phyloP scores from a whole-genome alignment of 2,329 filamentous ascomycete species.

The Aspergillus sp. region DNA sequence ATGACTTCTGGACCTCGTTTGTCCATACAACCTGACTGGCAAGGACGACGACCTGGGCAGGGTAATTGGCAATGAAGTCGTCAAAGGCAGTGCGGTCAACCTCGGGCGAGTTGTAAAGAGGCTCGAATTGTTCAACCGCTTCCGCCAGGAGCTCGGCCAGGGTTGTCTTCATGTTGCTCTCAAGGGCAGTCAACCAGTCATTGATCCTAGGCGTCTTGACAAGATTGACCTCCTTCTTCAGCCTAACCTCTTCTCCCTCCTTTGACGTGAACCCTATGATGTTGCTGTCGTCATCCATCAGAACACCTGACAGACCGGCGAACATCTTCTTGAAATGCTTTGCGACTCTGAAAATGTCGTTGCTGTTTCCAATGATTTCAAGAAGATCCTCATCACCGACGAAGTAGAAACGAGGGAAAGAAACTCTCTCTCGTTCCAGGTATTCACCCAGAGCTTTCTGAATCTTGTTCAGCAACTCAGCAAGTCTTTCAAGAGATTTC shows the following conservation, averaged over 20 bases:
- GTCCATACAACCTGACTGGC: constrained; percentile 96
- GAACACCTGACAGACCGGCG: constrained; percentile 84
- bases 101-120: constrained; percentile 69
- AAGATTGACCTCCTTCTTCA: constrained; percentile 90
- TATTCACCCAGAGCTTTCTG: constrained; percentile 99
- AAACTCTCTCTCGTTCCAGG: constrained; percentile 93
- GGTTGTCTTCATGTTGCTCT: constrained; percentile 90
- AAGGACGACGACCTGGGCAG: constrained; percentile 92
- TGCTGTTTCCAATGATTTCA: constrained; percentile 99
- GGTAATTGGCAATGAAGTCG: constrained; percentile 79
- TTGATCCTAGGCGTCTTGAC: constrained; percentile 96
- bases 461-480: constrained; percentile 98
- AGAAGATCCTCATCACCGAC: constrained; percentile 97
- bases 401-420: constrained; percentile 98
- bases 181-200: constrained; percentile 93
- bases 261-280: constrained; percentile 94
- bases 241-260: constrained; percentile 81
- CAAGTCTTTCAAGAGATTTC: constrained; percentile 90
- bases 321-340: constrained; percentile 99
- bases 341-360: constrained; percentile 90
- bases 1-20: constrained; percentile 74
- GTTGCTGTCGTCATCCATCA: constrained; percentile 85
- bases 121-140: constrained; percentile 77
- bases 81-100: constrained; percentile 72
- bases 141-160: constrained; percentile 87